Conservation (phyloP, 1,284 basidiomycete species). For the Tilletia caries region DNA sequence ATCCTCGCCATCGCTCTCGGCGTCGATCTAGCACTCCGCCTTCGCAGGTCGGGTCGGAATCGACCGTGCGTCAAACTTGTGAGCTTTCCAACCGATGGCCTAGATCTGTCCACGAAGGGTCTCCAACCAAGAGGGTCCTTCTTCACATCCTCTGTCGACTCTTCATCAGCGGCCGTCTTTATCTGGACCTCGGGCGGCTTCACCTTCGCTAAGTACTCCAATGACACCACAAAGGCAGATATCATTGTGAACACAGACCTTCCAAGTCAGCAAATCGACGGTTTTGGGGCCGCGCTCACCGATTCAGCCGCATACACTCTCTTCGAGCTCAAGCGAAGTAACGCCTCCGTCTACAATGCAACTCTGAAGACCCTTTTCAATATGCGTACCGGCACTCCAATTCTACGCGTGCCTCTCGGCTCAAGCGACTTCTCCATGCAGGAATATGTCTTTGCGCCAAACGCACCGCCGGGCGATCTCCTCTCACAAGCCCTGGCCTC, state of each 20-base stretch:
- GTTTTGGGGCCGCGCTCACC: conserved; percentile 36
- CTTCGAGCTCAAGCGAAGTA: conserved; percentile 20
- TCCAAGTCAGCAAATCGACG: conserved; percentile 28
- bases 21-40: not conserved
- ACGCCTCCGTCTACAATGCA: conserved; percentile 24
- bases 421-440: conserved; percentile 29
- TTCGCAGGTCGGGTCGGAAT: not conserved
- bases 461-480: too few relatives aligned
- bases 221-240: conserved; percentile 25
- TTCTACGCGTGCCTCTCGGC: conserved; percentile 34
- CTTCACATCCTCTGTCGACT: not conserved
- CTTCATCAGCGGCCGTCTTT: conserved; percentile 14
- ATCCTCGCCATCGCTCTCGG: conserved; percentile 10
- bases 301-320: conserved; percentile 33
- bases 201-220: conserved; percentile 11
- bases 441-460: not conserved
- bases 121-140: not conserved
- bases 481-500: not conserved
- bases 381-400: conserved; percentile 30
- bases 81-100: not conserved
- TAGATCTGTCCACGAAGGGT: not conserved
- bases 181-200: conserved; percentile 23
- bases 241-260: conserved; percentile 28
- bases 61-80: not conserved
- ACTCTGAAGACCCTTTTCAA: conserved; percentile 37